Conservation (phyloP, 768 basidiomycete genomes). For the Lentinus brumalis region DNA sequence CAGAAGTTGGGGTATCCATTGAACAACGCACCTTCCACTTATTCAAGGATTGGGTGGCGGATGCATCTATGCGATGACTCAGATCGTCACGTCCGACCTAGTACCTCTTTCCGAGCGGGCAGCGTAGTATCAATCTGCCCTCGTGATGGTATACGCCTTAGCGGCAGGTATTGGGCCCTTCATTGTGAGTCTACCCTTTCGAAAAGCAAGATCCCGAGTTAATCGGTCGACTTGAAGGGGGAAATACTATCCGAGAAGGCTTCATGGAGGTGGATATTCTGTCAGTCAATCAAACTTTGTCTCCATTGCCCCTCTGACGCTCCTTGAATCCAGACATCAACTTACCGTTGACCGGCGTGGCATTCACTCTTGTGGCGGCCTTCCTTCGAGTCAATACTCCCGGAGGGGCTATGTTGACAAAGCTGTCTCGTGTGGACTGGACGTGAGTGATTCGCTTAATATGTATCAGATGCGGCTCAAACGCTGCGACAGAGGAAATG, state of each 20-base stretch:
- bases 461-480: background rate
- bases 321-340: slow-evolving; percentile 6
- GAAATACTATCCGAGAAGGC: slow-evolving; percentile 27
- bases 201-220: background rate
- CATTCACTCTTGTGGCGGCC: slow-evolving; percentile 3
- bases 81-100: slow-evolving; percentile 40
- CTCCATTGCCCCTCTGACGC: background rate
- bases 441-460: slow-evolving; percentile 4
- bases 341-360: slow-evolving; percentile 4
- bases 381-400: slow-evolving; percentile 26
- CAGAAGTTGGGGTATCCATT: too few relatives aligned
- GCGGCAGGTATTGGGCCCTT: slow-evolving; percentile 32
- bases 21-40: slow-evolving; percentile 11
- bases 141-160: slow-evolving; percentile 25
- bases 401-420: slow-evolving; percentile 14
- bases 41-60: slow-evolving; percentile 39
- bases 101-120: slow-evolving; percentile 42
- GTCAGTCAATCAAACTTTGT: background rate
- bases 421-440: slow-evolving; percentile 31
- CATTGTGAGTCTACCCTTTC: slow-evolving; percentile 14
- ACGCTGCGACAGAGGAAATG: slow-evolving; percentile 34
- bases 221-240: background rate
- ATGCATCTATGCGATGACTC: slow-evolving; percentile 27
- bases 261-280: slow-evolving; percentile 23
- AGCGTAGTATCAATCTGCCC: slow-evolving; percentile 28